These are phyloP conservation scores for Alnus rubra DNA, from an alignment of 306 rosid genomes.

Conservation along the genomic window DNA sequence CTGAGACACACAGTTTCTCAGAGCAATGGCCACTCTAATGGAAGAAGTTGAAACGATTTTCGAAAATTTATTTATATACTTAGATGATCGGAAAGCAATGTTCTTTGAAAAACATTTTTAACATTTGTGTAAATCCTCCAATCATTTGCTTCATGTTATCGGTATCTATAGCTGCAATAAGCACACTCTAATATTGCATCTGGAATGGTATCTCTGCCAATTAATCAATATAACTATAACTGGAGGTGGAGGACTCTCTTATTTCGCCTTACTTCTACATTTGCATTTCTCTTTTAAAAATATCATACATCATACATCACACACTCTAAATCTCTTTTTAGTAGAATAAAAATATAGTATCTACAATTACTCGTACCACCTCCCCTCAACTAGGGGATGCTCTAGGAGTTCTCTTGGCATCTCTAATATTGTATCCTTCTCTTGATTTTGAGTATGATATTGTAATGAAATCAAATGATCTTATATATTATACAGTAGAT, in stretches of 20 bases:
- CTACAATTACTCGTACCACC: no score
- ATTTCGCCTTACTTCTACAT: neutral
- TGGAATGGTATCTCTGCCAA: neutral
- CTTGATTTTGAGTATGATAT: no score
- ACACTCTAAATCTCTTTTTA: no score
- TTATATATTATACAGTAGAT: no score
- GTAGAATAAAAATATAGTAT: no score
- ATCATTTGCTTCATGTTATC: neutral
- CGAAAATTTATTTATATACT: neutral
- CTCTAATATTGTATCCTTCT: no score
- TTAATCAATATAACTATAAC: neutral
- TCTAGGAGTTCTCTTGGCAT: no score
- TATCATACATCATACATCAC: no score
- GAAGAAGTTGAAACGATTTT: slow-evolving; percentile 50
- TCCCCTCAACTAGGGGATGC: no score
- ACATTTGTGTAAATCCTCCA: neutral
- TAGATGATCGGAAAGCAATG: neutral
- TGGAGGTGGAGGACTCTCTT: neutral
- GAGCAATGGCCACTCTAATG: slow-evolving; percentile 83
- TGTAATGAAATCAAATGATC: no score
- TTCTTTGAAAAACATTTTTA: neutral
- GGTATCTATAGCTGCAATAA: neutral
- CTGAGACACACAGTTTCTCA: slow-evolving; percentile 50
- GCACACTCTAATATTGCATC: neutral
- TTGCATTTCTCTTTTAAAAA: no score